Base-by-base conservation (phyloP, 257 asterid species). In the Solanum tarijense region DNA sequence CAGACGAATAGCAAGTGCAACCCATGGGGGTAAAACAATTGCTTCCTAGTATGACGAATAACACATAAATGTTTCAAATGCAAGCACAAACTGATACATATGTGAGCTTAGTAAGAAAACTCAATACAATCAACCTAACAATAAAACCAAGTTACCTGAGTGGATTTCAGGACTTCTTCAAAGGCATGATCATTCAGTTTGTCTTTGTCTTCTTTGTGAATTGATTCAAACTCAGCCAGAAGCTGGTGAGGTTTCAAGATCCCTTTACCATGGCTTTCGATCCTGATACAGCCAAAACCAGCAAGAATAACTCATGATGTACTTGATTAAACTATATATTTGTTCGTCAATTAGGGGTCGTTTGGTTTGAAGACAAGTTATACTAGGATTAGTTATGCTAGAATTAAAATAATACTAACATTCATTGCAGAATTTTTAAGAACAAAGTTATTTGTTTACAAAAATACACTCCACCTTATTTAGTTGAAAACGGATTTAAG, bases 1-100 rank as follows among this genome's bases (percentile, higher is more conserved):
- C 43, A 96, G 88, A n/a, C 99, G 98, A 62, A 97, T 94, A 2
- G 99, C 99, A 25, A 97, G 96, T 13, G 96, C 99, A 86, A 97
- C 98, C 98, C 99, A 95, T 14, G 99, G 99, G 65, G 98, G 93
- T 87, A 92, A 71, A 73, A 96, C 98, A 69, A 97, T 93, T 12
- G 99, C 98, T 91, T 96, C 99, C 98, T 96, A 41, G 4, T 43
- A 48, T 72, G 72, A 11, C n/a, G 14, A 86, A 72, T 27, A 23
- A 25, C 72, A 25, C 83, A 72, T 18, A 68, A 83, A 73, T 12
- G 3, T 10, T 20, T 12, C 43, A n/a, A 82, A 39, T 55, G 34
- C 69, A 12, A n/a, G 9, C 73, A 74, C 43, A 86, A 72, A 31
- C 34, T 65, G 58, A 76, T 27, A 43, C 21, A 34, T 34, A 11